Percentiles rank a stretch among this genome's conserved stretches.
phyloP scores from a whole-genome alignment of 2,329 filamentous ascomycete genomes.

The Pseudopithomyces chartarum region DNA sequence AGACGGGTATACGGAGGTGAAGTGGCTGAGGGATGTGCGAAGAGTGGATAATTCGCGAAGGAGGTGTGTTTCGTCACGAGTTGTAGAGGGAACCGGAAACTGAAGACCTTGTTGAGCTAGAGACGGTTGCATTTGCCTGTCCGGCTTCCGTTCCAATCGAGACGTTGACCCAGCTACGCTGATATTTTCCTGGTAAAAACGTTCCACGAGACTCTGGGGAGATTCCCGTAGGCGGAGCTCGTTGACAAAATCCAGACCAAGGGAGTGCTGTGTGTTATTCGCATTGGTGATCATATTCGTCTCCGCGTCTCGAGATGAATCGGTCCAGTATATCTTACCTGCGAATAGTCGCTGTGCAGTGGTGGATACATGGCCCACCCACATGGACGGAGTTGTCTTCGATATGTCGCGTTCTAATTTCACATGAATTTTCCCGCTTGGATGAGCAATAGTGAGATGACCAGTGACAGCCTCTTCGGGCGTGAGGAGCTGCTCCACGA shows the following conservation, averaged over 20 bases:
- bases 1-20: not conserved
- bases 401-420: slow-evolving; percentile 35
- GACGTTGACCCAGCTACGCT: not conserved
- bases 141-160: too few species aligned
- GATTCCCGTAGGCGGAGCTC: slow-evolving; percentile 9
- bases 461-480: slow-evolving; percentile 30
- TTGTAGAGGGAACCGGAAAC: not conserved
- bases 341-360: slow-evolving; percentile 46
- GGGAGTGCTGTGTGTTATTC: slow-evolving; percentile 20
- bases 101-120: not conserved
- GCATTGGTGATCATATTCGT: not conserved
- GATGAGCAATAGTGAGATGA: slow-evolving; percentile 47
- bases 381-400: slow-evolving; percentile 22
- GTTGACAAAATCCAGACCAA: slow-evolving; percentile 28
- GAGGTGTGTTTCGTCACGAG: slow-evolving; percentile 5
- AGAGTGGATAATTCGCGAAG: not conserved
- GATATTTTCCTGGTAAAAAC: not conserved
- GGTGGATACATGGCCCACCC: slow-evolving; percentile 41
- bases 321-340: slow-evolving; percentile 34
- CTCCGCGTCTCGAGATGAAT: slow-evolving; percentile 16
- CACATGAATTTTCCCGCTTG: slow-evolving; percentile 45
- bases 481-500: slow-evolving; percentile 40
- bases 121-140: not conserved
- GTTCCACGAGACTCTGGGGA: not conserved
- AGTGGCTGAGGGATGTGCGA: not conserved